A percentile compares a stretch with the other conserved stretches of the same genome.
phyloP scores from a whole-genome alignment of 495 filamentous ascomycete species.

The Neurospora pannonica region DNA sequence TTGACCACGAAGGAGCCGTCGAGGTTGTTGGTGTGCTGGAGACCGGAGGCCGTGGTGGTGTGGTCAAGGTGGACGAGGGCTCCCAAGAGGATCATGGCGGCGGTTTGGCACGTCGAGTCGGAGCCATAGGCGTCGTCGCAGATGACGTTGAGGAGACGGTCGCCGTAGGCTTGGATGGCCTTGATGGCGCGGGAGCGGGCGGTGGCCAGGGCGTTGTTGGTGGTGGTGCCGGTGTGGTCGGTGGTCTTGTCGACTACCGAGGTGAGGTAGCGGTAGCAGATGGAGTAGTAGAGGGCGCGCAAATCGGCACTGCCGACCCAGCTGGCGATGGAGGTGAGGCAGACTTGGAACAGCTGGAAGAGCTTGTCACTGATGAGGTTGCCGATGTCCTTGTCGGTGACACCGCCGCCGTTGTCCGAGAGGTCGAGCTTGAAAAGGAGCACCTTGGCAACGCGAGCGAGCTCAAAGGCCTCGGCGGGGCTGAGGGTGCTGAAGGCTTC shows the following conservation, averaged over 20 bases:
- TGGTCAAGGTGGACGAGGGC: slow-evolving; percentile 61
- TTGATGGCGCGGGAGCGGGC: slow-evolving; percentile 58
- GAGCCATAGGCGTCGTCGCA: slow-evolving; percentile 91
- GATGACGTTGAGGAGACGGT: slow-evolving; percentile 69
- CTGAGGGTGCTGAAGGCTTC: slow-evolving; percentile 60
- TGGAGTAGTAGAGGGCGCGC: slow-evolving; percentile 76
- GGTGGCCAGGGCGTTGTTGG: slow-evolving; percentile 21
- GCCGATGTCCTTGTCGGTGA: slow-evolving; percentile 40
- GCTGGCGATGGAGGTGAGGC: slow-evolving; percentile 62
- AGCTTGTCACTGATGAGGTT: slow-evolving; percentile 80
- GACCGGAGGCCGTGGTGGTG: neutral
- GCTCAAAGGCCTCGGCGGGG: slow-evolving; percentile 54
- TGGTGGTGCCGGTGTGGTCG: slow-evolving; percentile 7
- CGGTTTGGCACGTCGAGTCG: slow-evolving; percentile 67
- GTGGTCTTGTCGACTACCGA: slow-evolving; percentile 51
- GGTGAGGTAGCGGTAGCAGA: slow-evolving; percentile 74
- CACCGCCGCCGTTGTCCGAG: slow-evolving; percentile 24
- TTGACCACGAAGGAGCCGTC: slow-evolving; percentile 65
- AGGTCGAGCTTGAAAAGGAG: slow-evolving; percentile 67
- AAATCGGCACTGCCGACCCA: slow-evolving; percentile 60
- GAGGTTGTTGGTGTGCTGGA: slow-evolving; percentile 24
- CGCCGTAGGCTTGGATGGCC: slow-evolving; percentile 66
- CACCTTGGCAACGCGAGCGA: slow-evolving; percentile 68
- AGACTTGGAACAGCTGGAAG: slow-evolving; percentile 80
- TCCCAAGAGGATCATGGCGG: slow-evolving; percentile 66